Conservation (phyloP, 129 eudicot species). For the Flaveria linearis region DNA sequence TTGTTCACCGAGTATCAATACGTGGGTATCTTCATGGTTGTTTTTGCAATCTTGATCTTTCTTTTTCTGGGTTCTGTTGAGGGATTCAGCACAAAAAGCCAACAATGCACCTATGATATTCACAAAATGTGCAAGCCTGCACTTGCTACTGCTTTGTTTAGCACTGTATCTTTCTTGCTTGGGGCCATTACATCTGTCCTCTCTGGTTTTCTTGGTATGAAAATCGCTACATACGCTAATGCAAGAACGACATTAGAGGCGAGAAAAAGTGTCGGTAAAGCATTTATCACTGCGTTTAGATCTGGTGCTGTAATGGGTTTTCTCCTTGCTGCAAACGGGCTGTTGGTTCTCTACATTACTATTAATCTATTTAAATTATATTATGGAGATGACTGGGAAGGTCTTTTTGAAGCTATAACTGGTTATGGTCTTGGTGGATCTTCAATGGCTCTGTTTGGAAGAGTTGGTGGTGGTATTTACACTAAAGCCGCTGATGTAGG, state of each 20-base stretch:
- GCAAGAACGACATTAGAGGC: conserved; percentile 78
- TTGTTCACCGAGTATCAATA: conserved; percentile 71
- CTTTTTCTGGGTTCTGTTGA: conserved; percentile 81
- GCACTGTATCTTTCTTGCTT: conserved; percentile 69
- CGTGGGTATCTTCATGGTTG: conserved; percentile 86
- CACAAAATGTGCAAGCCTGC: conserved; percentile 74
- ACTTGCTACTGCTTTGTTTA: conserved; percentile 76
- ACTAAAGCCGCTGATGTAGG: conserved; percentile 84
- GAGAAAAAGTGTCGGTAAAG: conserved; percentile 71
- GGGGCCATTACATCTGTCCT: conserved; percentile 83
- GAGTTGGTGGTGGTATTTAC: conserved; percentile 84
- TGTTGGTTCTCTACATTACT: conserved; percentile 54
- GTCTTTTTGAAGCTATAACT: conserved; percentile 73
- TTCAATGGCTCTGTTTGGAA: conserved; percentile 77
- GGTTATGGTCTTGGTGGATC: conserved; percentile 86
- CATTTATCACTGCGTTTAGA: conserved; percentile 63
- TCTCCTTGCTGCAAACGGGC: conserved; percentile 79
- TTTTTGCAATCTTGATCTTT: conserved; percentile 76
- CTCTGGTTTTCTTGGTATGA: conserved; percentile 90
- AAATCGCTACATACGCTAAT: conserved; percentile 76
- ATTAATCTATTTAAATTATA: conserved; percentile 63
- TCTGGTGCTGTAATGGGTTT: conserved; percentile 85
- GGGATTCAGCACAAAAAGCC: conserved; percentile 69
- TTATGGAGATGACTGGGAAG: conserved; percentile 85
- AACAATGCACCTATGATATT: conserved; percentile 56